phyloP scores from a whole-genome alignment of 1,139 yeast genomes.

The Yarrowia galli region DNA sequence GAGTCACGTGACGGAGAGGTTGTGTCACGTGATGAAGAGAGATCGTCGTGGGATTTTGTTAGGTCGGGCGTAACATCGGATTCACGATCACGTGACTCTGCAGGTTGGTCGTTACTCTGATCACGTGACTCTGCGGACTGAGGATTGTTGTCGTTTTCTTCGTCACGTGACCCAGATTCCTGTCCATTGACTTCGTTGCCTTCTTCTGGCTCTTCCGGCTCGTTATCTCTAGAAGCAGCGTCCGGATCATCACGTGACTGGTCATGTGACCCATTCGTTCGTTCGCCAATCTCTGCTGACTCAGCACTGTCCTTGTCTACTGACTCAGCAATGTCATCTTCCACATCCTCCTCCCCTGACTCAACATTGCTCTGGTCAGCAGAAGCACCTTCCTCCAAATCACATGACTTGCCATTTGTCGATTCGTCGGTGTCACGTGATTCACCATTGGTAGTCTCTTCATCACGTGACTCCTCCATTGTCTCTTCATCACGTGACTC shows the following conservation, averaged over 20 bases:
- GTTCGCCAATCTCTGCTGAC: no score
- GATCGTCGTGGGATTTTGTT: no score
- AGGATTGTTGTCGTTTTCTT: no score
- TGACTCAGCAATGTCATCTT: neutral
- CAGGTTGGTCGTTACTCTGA: no score
- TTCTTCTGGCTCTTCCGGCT: no score
- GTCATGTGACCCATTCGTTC: neutral
- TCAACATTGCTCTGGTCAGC: neutral
- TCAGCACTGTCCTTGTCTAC: neutral
- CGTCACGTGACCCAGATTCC: neutral
- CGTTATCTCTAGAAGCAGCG: no score
- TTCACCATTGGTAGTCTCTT: neutral
- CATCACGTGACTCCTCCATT: constrained; percentile 9
- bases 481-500: constrained; percentile 1
- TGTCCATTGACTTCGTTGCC: no score
- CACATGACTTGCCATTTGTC: neutral
- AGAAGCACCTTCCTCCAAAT: neutral
- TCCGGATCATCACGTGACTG: neutral
- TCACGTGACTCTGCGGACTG: neutral
- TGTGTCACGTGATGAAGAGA: neutral
- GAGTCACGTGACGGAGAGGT: no score
- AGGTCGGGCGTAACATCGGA: neutral
- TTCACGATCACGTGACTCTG: neutral
- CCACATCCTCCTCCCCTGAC: neutral
- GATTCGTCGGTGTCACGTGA: neutral